Evolutionary conservation across 2,329 filamentous ascomycete species (phyloP), one percentile per base, ranked within the genome.

Genomic region (Cladosporium sp.): DNA sequence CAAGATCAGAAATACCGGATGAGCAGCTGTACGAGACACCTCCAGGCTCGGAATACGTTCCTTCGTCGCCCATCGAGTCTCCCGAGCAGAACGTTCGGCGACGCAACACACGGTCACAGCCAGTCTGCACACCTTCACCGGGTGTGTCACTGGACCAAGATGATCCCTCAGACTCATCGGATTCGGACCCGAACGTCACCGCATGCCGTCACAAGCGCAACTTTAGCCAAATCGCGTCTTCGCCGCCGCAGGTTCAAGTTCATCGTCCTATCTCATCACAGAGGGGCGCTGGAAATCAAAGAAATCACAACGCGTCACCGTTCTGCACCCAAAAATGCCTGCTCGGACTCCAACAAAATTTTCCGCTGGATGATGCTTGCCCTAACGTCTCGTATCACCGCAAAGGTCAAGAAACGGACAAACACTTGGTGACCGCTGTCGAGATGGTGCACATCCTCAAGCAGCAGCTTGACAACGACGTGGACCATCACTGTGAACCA

Each of bases 401-500:
- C 29, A 32, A 32, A 45, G 40, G 32, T 7, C 27, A 45, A 19
- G 8, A 44, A 12, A 51, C 49, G 3, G 32, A 44, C 32, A 38
- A 37, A 30, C 49, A 51, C 36, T 40, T 45, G 19, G n/a, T 51
- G 20, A 39, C 20, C n/a, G 32, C 30, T 2, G 9, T 17, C 17
- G 41, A 45, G 47, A 39, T 65, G 36, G 57, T 64, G 20, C 45
- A 54, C 18, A 38, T 51, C 32, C 45, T 66, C 1, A 61, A 64
- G 22, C 30, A 52, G 45, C 60, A 67, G 57, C 59, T 67, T 1
- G 59, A 62, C 55, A 12, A 56, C 15, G 50, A 64, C 42, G 49
- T 65, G 13, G 62, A 65, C 50, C 40, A 60, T 39, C 52, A 63
- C 43, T 65, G 59, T 49, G 62, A 60, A 9, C 63, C 59, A 2